These are phyloP conservation scores for Raphidocelis subcapitata DNA, from an alignment of 139 green algal species.

Conservation along the genomic window DNA sequence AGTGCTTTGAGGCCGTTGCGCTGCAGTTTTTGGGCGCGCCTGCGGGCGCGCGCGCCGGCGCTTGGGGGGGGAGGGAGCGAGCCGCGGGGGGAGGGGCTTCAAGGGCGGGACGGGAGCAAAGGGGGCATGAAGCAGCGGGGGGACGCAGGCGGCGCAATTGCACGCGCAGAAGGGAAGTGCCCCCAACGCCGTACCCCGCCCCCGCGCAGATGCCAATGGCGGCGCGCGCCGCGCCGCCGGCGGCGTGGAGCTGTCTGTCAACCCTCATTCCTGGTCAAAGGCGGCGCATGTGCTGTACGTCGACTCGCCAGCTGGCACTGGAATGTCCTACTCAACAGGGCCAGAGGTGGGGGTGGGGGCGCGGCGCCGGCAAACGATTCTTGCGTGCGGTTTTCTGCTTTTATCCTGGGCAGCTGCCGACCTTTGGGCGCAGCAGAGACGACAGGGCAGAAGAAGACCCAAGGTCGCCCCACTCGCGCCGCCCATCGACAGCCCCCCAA, in stretches of 20 bases:
- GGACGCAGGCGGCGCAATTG: background rate
- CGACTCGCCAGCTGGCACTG: constrained; percentile 50
- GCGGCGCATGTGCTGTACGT: constrained; percentile 46
- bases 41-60: background rate
- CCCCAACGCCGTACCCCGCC: background rate
- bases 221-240: background rate
- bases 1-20: background rate
- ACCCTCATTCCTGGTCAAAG: constrained; percentile 59
- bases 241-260: constrained; percentile 30
- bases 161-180: background rate
- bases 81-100: background rate
- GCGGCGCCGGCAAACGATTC: no score
- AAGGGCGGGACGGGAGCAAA: no score
- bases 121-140: background rate
- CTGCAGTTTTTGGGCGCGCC: background rate
- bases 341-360: background rate
- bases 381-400: no score
- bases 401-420: no score
- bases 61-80: constrained; percentile 1
- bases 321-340: constrained; percentile 38
- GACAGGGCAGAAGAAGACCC: no score
- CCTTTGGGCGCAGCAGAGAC: no score
- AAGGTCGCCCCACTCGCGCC: no score
- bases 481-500: no score
- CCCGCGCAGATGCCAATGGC: background rate